Conservation (phyloP, 2,329 filamentous ascomycete genomes). For the Monilinia laxa region DNA sequence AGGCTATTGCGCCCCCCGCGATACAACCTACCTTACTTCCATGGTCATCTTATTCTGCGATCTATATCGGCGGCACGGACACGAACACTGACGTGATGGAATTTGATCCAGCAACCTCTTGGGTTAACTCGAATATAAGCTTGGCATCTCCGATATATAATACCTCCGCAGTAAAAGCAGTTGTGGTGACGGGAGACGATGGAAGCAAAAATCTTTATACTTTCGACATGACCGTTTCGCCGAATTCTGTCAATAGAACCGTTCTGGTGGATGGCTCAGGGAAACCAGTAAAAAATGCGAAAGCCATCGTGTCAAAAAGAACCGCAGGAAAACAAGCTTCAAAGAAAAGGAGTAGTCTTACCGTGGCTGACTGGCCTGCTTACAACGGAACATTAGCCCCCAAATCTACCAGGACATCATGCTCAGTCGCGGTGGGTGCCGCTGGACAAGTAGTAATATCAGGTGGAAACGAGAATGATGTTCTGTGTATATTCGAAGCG, state of each 20-base stretch:
- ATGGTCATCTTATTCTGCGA: slow-evolving; percentile 69
- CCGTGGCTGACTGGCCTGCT: slow-evolving; percentile 65
- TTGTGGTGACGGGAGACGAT: slow-evolving; percentile 70
- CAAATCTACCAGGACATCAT: slow-evolving; percentile 61
- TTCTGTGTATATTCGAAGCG: slow-evolving; percentile 75
- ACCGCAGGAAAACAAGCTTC: slow-evolving; percentile 17
- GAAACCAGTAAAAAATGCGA: slow-evolving; percentile 49
- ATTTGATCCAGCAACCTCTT: slow-evolving; percentile 64
- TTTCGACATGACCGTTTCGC: slow-evolving; percentile 72
- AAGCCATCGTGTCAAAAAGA: slow-evolving; percentile 42
- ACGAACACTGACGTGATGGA: slow-evolving; percentile 69
- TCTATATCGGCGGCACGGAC: slow-evolving; percentile 71
- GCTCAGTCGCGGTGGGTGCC: slow-evolving; percentile 65
- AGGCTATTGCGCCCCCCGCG: slow-evolving; percentile 60
- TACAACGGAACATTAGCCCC: slow-evolving; percentile 79
- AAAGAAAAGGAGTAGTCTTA: slow-evolving; percentile 48
- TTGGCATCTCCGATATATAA: slow-evolving; percentile 61
- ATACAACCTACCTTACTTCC: slow-evolving; percentile 69
- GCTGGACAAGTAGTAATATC: slow-evolving; percentile 72
- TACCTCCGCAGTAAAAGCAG: slow-evolving; percentile 58
- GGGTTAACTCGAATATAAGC: slow-evolving; percentile 65
- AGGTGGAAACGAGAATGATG: slow-evolving; percentile 63
- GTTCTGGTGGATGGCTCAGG: slow-evolving; percentile 65
- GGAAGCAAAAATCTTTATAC: slow-evolving; percentile 75
- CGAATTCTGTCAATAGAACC: slow-evolving; percentile 71